A percentile compares a stretch with the other conserved stretches of the same genome.
These are phyloP conservation scores for Geranomyces variabilis DNA, from an alignment of 192 early-diverging fungal genomes.

Conservation along the genomic window DNA sequence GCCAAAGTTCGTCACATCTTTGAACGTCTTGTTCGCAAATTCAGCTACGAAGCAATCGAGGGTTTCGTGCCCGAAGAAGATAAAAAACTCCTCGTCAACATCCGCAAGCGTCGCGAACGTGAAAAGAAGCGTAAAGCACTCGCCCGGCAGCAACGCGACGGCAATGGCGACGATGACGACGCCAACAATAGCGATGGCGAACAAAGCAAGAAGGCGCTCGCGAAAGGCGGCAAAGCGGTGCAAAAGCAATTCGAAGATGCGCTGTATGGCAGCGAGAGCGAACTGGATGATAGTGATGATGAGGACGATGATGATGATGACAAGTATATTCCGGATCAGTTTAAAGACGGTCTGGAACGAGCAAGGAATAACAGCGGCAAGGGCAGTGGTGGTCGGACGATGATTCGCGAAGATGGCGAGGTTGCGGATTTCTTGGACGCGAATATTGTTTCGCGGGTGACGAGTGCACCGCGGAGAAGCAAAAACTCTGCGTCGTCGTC, in stretches of 20 bases:
- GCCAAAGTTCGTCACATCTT: constrained; percentile 89
- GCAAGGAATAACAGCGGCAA: constrained; percentile 7
- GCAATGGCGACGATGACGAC: constrained; percentile 50
- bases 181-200: constrained; percentile 41
- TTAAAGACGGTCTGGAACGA: constrained; percentile 32
- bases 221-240: constrained; percentile 21
- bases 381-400: constrained; percentile 8
- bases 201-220: constrained; percentile 26
- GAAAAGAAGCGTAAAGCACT: constrained; percentile 75
- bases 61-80: constrained; percentile 83
- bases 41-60: constrained; percentile 80
- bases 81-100: constrained; percentile 86
- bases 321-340: constrained; percentile 53
- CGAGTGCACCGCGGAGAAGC: constrained; percentile 17
- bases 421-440: constrained; percentile 90
- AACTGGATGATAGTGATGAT: constrained; percentile 74
- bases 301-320: constrained; percentile 61
- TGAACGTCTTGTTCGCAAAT: constrained; percentile 86
- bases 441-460: constrained; percentile 67
- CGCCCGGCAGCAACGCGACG: constrained; percentile 46
- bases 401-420: constrained; percentile 51
- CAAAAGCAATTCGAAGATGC: constrained; percentile 82
- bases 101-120: constrained; percentile 85
- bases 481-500: constrained; percentile 12
- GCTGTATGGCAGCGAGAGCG: constrained; percentile 91